Conservation (phyloP, 2,329 filamentous ascomycete species). For the Colletotrichum tanaceti region DNA sequence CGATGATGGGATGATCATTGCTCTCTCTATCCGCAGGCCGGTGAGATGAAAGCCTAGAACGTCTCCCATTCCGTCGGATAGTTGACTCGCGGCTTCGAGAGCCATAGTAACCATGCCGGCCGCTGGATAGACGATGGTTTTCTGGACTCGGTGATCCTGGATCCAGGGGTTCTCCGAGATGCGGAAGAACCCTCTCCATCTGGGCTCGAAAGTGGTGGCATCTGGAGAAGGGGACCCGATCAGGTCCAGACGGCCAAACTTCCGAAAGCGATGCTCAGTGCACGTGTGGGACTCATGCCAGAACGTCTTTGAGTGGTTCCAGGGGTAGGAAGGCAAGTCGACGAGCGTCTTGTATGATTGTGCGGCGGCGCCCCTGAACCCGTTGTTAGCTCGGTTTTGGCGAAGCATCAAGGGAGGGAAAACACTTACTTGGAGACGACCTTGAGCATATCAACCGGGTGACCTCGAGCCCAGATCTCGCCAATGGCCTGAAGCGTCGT, state of each 20-base stretch:
- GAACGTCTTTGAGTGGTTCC: conserved; percentile 64
- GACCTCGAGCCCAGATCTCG: conserved; percentile 53
- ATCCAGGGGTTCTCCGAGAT: conserved; percentile 64
- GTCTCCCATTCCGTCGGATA: conserved; percentile 43
- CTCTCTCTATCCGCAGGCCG: conserved; percentile 60
- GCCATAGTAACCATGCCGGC: conserved; percentile 63
- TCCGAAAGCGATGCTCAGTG: conserved; percentile 56
- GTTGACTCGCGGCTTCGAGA: conserved; percentile 58
- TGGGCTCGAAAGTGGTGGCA: conserved; percentile 57
- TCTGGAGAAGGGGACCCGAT: conserved; percentile 60
- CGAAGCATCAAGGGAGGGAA: not conserved
- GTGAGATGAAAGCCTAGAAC: conserved; percentile 57
- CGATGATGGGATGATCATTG: conserved; percentile 62
- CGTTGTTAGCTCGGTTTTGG: conserved; percentile 12
- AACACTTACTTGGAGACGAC: conserved; percentile 44
- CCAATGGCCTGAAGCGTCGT: conserved; percentile 50
- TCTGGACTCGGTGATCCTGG: conserved; percentile 62
- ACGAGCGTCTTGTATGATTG: conserved; percentile 47
- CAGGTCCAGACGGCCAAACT: conserved; percentile 61
- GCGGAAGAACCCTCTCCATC: conserved; percentile 63
- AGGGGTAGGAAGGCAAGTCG: conserved; percentile 64
- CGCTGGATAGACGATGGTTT: conserved; percentile 62
- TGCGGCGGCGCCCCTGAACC: conserved; percentile 23
- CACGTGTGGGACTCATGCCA: conserved; percentile 66
- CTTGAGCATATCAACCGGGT: conserved; percentile 47